These are phyloP conservation scores for Colletotrichum sidae DNA, from an alignment of 2,329 filamentous ascomycete species.

Conservation along the genomic window DNA sequence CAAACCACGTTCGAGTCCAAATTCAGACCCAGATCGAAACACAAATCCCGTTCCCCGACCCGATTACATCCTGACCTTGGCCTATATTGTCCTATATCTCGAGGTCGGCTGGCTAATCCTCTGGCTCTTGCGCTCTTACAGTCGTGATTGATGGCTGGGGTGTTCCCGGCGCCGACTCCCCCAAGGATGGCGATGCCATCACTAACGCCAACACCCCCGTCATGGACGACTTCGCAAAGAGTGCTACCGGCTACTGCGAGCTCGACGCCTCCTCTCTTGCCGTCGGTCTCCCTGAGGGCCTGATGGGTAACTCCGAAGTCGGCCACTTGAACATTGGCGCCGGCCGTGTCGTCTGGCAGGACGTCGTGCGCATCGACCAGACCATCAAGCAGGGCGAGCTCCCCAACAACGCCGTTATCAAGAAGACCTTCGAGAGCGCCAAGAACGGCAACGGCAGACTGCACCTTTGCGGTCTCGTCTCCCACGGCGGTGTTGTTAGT, in stretches of 20 bases:
- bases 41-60: constrained; percentile 28
- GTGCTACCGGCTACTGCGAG: constrained; percentile 86
- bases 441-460: constrained; percentile 92
- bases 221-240: constrained; percentile 92
- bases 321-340: constrained; percentile 99
- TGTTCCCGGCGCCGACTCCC: constrained; percentile 82
- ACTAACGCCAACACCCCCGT: constrained; percentile 90
- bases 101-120: constrained; percentile 71
- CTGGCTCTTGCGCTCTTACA: constrained; percentile 64
- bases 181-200: constrained; percentile 93
- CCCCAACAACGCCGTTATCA: constrained; percentile 80
- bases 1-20: not conserved
- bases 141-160: constrained; percentile 99
- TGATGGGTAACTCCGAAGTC: constrained; percentile 99
- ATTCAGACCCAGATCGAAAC: not conserved
- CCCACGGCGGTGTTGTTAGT: constrained; percentile 88
- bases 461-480: constrained; percentile 91
- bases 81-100: constrained; percentile 65
- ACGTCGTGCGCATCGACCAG: constrained; percentile 95
- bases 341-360: constrained; percentile 97
- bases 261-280: constrained; percentile 96
- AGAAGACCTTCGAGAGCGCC: constrained; percentile 79
- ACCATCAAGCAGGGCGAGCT: constrained; percentile 88
- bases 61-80: constrained; percentile 39
- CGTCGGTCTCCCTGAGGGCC: constrained; percentile 92